Percentiles rank a stretch among this genome's conserved stretches.
Conservation (phyloP, 495 filamentous ascomycete species). For the Aspergillus cavernicola region DNA sequence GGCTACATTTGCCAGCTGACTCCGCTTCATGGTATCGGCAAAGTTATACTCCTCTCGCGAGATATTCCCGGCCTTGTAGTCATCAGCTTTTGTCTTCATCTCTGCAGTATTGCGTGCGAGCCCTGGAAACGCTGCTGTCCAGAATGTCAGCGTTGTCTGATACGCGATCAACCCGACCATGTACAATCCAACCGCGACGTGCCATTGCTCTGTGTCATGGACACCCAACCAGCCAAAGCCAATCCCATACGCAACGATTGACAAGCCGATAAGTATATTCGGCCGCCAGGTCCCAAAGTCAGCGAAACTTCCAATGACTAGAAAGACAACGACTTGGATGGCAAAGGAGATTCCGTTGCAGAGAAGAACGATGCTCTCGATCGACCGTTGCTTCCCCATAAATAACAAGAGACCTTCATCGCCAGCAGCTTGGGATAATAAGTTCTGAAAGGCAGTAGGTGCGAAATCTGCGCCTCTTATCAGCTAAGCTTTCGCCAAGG, state of each 20-base stretch:
- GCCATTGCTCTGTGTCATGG: slow-evolving; percentile 52
- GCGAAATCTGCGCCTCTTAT: slow-evolving; percentile 47
- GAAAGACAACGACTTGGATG: slow-evolving; percentile 57
- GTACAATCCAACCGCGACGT: slow-evolving; percentile 53
- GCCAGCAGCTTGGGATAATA: slow-evolving; percentile 55
- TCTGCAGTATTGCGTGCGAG: slow-evolving; percentile 55
- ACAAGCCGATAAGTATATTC: slow-evolving; percentile 57
- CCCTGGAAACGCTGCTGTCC: slow-evolving; percentile 62
- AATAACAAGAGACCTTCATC: slow-evolving; percentile 47
- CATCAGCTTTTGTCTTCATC: slow-evolving; percentile 50
- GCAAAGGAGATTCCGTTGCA: slow-evolving; percentile 63
- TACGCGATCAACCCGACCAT: slow-evolving; percentile 63
- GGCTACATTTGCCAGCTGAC: slow-evolving; percentile 54
- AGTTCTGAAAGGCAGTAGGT: slow-evolving; percentile 62
- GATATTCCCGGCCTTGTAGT: slow-evolving; percentile 49
- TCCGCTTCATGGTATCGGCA: slow-evolving; percentile 60
- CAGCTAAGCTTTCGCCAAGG: slow-evolving; percentile 5
- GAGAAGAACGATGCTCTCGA: slow-evolving; percentile 59
- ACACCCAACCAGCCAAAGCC: slow-evolving; percentile 64
- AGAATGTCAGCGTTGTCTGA: slow-evolving; percentile 64
- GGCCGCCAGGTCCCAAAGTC: slow-evolving; percentile 62
- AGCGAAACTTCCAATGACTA: slow-evolving; percentile 53
- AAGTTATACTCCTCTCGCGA: slow-evolving; percentile 57
- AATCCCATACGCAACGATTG: slow-evolving; percentile 54
- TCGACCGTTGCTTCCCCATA: slow-evolving; percentile 45